Conservation (phyloP, 2,329 filamentous ascomycete genomes). For the Fusarium papillatum region DNA sequence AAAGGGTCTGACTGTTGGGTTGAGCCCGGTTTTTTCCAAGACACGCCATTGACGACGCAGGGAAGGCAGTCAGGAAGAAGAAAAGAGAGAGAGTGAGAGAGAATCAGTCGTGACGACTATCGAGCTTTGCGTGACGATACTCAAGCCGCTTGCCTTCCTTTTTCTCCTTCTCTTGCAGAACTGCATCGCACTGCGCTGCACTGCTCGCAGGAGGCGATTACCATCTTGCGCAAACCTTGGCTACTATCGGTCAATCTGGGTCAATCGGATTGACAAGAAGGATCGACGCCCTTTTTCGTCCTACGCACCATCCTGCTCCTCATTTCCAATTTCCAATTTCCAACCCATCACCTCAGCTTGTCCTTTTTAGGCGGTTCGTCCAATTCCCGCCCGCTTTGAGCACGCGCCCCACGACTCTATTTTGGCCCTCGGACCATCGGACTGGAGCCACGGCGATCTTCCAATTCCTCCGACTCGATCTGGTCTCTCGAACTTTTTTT, state of each 20-base stretch:
- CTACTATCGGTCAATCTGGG: slow-evolving; percentile 17
- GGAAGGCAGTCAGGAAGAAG: slow-evolving; percentile 12
- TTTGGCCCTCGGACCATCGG: slow-evolving; percentile 36
- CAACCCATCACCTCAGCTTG: slow-evolving; percentile 23
- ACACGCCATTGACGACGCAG: slow-evolving; percentile 36
- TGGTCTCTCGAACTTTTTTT: slow-evolving; percentile 12
- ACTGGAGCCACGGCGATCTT: slow-evolving; percentile 34
- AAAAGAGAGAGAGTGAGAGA: slow-evolving; percentile 9
- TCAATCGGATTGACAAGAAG: background rate
- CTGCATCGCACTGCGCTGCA: background rate
- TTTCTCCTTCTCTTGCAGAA: background rate
- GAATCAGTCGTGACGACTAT: slow-evolving; percentile 24
- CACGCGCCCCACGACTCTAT: slow-evolving; percentile 40
- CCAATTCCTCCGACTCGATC: slow-evolving; percentile 29
- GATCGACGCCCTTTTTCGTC: slow-evolving; percentile 3
- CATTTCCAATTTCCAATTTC: slow-evolving; percentile 23
- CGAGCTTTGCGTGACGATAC: slow-evolving; percentile 17
- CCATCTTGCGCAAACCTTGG: background rate
- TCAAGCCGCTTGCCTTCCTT: slow-evolving; percentile 10
- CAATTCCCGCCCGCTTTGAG: slow-evolving; percentile 33
- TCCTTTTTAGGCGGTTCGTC: slow-evolving; percentile 24
- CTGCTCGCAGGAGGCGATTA: background rate
- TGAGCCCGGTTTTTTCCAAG: slow-evolving; percentile 34
- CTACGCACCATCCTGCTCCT: slow-evolving; percentile 27
- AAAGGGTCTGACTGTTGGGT: slow-evolving; percentile 26